Base-by-base conservation (phyloP, 306 rosid genomes). In the Castanea mollissima region DNA sequence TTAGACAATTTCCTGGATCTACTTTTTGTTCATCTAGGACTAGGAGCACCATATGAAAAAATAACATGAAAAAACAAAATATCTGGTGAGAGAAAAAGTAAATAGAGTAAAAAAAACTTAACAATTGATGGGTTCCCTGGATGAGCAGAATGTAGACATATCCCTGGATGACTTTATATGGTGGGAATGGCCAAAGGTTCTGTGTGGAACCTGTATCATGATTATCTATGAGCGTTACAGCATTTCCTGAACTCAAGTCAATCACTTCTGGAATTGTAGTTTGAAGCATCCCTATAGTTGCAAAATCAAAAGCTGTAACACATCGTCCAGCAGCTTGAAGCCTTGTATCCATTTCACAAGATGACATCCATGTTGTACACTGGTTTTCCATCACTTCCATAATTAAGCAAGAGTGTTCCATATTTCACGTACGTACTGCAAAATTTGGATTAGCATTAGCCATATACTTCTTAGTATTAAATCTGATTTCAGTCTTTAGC, bases 261-360 rank as follows among this genome's bases (percentile, higher is more conserved):
- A 86, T 86, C 54, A 82, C 20, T 1, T 83, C 89, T 10, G 89
- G 82, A 7, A 70, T 78, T 32, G 85, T 81, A 63, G 78, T 67
- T 55, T 85, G 83, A 27, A 85, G 83, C 35, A 81, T 63, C 72
- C 81, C 85, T 56, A 82, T 79, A 1, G 88, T 84, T 6, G 90
- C 82, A 74, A 84, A 87, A 76, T 87, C 88, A 79, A 84, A 84
- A 5, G 88, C 85, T 3, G 63, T 70, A 18, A 87, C 86, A 0
- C 59, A 19, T 27, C 85, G 81, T 20, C 88, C 88, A 3, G 85
- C 83, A 57, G 63, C 80, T 16, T 57, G 69, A 2, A 84, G 82
- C 88, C 90, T 16, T 57, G 69, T 3, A 84, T 84, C 88, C 90
- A 82, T 20, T 19, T 5, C 4, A 64, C 83, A 4, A 87, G 82